Percentiles rank a stretch among this genome's conserved stretches.
Evolutionary conservation across 805 yeast genomes (phyloP).

Genomic region (Yarrowia sp.): DNA sequence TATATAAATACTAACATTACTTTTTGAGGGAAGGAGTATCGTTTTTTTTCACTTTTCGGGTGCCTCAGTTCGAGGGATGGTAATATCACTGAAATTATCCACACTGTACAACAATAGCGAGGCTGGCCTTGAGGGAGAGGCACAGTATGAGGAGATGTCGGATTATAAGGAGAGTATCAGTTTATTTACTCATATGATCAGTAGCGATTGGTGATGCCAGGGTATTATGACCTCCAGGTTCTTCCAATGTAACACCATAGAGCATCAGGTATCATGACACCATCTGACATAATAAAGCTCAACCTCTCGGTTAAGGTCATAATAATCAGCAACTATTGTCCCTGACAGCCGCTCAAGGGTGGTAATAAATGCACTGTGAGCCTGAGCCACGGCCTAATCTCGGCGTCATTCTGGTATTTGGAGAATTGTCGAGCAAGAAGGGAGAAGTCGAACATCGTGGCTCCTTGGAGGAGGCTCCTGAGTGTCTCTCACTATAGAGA

Average conservation of each 20-base stretch:
- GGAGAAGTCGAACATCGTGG: too few relatives aligned
- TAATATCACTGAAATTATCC: constrained; percentile 1
- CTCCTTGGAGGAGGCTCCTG: too few relatives aligned
- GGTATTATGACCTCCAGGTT: too few relatives aligned
- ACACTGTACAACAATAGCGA: background rate
- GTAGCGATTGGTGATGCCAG: too few relatives aligned
- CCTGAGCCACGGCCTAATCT: background rate
- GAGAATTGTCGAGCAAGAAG: too few relatives aligned
- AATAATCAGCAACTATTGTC: background rate
- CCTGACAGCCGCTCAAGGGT: background rate
- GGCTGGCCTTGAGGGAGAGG: background rate
- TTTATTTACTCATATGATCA: too few relatives aligned
- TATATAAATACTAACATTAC: constrained; percentile 24
- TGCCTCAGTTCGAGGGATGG: background rate
- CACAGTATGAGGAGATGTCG: too few relatives aligned
- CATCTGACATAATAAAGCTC: background rate
- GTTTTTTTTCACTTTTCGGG: too few relatives aligned
- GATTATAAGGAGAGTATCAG: too few relatives aligned
- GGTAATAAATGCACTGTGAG: background rate
- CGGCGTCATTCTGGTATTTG: background rate
- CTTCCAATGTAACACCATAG: too few relatives aligned
- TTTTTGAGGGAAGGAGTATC: background rate
- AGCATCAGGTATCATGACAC: too few relatives aligned
- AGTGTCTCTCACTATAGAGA: too few relatives aligned
- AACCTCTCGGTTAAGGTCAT: background rate